Evolutionary conservation across 108 stramenopile species (phyloP).

Genomic region (Cylindrotheca fusiformis): DNA sequence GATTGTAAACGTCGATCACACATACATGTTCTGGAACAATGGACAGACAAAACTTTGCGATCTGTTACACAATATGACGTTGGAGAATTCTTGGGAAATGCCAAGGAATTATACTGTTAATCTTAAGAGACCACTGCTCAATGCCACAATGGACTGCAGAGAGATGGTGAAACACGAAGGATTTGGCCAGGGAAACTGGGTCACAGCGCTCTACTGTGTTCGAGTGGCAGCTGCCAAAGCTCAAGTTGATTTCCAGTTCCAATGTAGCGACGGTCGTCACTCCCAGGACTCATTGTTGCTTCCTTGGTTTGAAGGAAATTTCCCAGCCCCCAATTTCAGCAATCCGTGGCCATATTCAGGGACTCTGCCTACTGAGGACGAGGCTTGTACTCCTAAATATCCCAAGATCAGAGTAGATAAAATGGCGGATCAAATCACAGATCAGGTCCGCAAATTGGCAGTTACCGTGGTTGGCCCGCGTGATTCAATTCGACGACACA

Average conservation of each 20-base stretch:
- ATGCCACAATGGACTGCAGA: slow-evolving; percentile 14
- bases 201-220: slow-evolving; percentile 21
- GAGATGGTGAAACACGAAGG: not conserved
- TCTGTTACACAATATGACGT: slow-evolving; percentile 23
- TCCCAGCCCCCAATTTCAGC: slow-evolving; percentile 3
- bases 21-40: slow-evolving; percentile 20
- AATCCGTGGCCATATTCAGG: slow-evolving; percentile 21
- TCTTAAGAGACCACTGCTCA: slow-evolving; percentile 5
- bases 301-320: slow-evolving; percentile 26
- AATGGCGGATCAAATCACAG: slow-evolving; percentile 26
- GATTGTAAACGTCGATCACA: slow-evolving; percentile 23
- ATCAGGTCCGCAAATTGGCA: slow-evolving; percentile 27
- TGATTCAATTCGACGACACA: not conserved
- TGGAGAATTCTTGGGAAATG: not conserved
- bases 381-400: slow-evolving; percentile 17
- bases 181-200: slow-evolving; percentile 20
- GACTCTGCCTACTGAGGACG: slow-evolving; percentile 8
- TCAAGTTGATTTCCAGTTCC: slow-evolving; percentile 29
- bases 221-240: slow-evolving; percentile 23
- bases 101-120: not conserved
- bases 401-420: slow-evolving; percentile 20
- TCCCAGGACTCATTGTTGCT: slow-evolving; percentile 8
- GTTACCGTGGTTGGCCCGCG: slow-evolving; percentile 17
- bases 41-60: slow-evolving; percentile 21
- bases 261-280: slow-evolving; percentile 13